Percentiles rank a stretch among this genome's conserved stretches.
Evolutionary conservation across 2,329 filamentous ascomycete species (phyloP).

Genomic region (Coniochaeta ligniaria): DNA sequence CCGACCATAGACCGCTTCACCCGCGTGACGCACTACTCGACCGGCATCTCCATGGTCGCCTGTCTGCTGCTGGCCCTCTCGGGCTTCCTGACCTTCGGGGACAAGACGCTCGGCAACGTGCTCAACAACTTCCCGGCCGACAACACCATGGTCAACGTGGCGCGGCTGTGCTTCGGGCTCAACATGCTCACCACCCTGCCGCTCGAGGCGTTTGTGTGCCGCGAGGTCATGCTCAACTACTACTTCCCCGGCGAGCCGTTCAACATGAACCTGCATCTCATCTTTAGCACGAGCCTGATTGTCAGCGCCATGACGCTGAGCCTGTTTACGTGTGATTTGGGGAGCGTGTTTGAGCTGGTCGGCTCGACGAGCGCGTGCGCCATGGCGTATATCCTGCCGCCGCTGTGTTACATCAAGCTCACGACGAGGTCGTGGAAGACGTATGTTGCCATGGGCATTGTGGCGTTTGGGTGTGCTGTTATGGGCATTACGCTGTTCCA

Average conservation of each 20-base stretch:
- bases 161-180: slow-evolving; percentile 88
- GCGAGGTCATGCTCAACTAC: slow-evolving; percentile 93
- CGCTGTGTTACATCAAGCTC: slow-evolving; percentile 90
- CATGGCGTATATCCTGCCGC: slow-evolving; percentile 90
- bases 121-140: slow-evolving; percentile 94
- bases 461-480: slow-evolving; percentile 19
- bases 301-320: slow-evolving; percentile 68
- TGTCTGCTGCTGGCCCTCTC: slow-evolving; percentile 83
- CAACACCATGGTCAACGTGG: slow-evolving; percentile 91
- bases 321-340: slow-evolving; percentile 85
- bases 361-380: slow-evolving; percentile 92
- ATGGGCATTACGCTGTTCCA: slow-evolving; percentile 22
- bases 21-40: slow-evolving; percentile 89
- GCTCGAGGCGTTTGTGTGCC: slow-evolving; percentile 93
- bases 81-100: slow-evolving; percentile 89
- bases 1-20: slow-evolving; percentile 95
- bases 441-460: slow-evolving; percentile 19
- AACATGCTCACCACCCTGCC: slow-evolving; percentile 98
- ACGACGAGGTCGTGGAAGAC: slow-evolving; percentile 50
- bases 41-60: slow-evolving; percentile 81
- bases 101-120: slow-evolving; percentile 87
- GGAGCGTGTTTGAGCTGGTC: slow-evolving; percentile 90
- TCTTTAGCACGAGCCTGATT: slow-evolving; percentile 81
- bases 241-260: slow-evolving; percentile 64
- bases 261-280: slow-evolving; percentile 74